phyloP scores from a whole-genome alignment of 1,284 basidiomycete species.

The Trichosporon ovoides region DNA sequence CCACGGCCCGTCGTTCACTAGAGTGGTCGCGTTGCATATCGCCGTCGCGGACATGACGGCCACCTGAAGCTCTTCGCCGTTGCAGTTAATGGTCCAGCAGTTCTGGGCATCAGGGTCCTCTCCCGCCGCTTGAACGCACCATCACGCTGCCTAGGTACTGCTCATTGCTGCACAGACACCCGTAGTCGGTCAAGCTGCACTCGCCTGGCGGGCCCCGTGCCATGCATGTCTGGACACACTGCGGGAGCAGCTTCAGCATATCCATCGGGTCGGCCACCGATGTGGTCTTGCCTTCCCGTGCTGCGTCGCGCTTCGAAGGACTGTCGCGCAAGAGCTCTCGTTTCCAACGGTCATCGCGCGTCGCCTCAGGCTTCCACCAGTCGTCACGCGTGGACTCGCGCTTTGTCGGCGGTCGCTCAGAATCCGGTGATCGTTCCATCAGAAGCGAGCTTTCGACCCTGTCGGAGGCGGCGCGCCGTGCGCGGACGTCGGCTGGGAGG shows the following conservation, averaged over 20 bases:
- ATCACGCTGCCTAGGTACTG: background rate
- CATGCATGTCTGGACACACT: background rate
- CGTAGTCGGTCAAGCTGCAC: background rate
- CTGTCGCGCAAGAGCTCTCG: too few species aligned
- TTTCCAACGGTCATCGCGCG: too few species aligned
- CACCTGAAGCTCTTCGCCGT: background rate
- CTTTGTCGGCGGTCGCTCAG: too few species aligned
- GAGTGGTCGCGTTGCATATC: background rate
- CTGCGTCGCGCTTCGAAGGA: too few species aligned
- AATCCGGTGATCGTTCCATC: too few species aligned
- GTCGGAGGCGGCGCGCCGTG: too few species aligned
- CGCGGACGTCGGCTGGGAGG: too few species aligned
- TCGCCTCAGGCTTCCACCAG: too few species aligned
- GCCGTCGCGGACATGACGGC: background rate
- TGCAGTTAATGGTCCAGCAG: slow-evolving; percentile 11
- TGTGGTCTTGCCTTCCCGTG: too few species aligned
- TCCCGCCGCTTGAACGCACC: slow-evolving; percentile 1
- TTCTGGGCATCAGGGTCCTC: slow-evolving; percentile 3
- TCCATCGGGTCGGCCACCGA: background rate
- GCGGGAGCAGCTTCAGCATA: background rate
- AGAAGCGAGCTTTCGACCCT: too few species aligned
- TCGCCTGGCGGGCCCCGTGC: background rate
- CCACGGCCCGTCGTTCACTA: background rate
- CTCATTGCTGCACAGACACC: slow-evolving; percentile 1
- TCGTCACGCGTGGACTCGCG: too few species aligned